Conservation (phyloP, 2,329 filamentous ascomycete genomes). For the Ophiostoma ips region DNA sequence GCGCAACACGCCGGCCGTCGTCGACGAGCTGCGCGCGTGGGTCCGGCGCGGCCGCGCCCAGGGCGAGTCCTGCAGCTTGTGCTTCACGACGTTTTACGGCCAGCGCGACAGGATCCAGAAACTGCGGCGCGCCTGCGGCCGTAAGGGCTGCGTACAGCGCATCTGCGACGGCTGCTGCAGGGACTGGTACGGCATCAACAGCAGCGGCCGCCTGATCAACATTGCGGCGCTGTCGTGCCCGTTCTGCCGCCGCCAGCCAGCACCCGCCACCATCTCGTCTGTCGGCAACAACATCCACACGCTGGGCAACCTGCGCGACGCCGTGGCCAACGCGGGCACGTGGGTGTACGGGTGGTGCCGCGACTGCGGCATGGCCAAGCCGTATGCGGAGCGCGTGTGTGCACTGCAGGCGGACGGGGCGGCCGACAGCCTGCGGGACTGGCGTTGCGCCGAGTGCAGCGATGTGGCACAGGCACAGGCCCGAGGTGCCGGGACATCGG, state of each 20-base stretch:
- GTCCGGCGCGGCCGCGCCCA: conserved; percentile 25
- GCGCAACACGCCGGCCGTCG: conserved; percentile 25
- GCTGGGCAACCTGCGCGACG: conserved; percentile 25
- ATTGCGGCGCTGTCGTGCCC: conserved; percentile 33
- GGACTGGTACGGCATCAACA: conserved; percentile 34
- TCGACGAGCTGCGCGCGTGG: conserved; percentile 23
- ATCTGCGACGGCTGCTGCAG: conserved; percentile 28
- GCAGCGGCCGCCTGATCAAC: conserved; percentile 29
- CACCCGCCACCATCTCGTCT: conserved; percentile 22
- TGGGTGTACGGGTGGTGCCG: conserved; percentile 37
- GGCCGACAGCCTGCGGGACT: conserved; percentile 23
- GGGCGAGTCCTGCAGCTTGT: conserved; percentile 29
- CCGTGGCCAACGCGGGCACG: conserved; percentile 25
- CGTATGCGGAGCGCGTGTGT: conserved; percentile 29
- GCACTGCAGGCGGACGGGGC: conserved; percentile 20
- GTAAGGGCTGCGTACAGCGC: conserved; percentile 28
- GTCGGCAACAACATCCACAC: conserved; percentile 9
- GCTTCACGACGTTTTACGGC: conserved; percentile 22
- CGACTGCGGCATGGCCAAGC: conserved; percentile 27
- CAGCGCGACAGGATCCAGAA: conserved; percentile 19
- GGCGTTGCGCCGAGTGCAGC: conserved; percentile 29
- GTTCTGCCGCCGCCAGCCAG: conserved; percentile 33
- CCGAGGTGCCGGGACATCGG: too few species aligned
- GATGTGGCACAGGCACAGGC: conserved; percentile 14
- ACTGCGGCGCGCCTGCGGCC: conserved; percentile 30